Evolutionary conservation across 371 early-diverging fungal species (phyloP).

Genomic region (Mortierella sp.): DNA sequence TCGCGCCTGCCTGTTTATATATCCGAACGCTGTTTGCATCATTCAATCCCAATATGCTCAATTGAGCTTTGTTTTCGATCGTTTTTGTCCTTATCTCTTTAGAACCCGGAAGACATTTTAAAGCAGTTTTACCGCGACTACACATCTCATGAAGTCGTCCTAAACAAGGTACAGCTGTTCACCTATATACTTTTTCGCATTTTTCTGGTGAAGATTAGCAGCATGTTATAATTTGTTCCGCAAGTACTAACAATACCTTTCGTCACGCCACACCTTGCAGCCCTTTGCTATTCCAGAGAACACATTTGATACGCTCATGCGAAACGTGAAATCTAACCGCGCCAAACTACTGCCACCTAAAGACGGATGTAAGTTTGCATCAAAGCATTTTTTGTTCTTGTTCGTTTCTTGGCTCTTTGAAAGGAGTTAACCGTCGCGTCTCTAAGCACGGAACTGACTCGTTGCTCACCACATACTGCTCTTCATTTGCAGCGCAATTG

Average conservation of each 20-base stretch:
- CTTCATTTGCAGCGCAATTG: slow-evolving; percentile 39
- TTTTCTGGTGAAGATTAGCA: background rate
- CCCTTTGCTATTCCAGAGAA: slow-evolving; percentile 37
- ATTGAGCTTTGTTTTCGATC: background rate
- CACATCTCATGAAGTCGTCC: slow-evolving; percentile 23
- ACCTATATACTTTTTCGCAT: background rate
- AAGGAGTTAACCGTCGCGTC: background rate
- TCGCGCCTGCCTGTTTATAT: background rate
- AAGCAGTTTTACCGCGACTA: slow-evolving; percentile 33
- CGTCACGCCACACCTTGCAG: background rate
- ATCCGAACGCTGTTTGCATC: background rate
- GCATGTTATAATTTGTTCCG: background rate
- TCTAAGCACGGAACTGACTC: background rate
- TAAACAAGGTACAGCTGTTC: slow-evolving; percentile 35
- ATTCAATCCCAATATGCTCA: background rate
- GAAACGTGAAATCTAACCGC: slow-evolving; percentile 48
- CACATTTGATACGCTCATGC: slow-evolving; percentile 43
- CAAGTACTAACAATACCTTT: background rate
- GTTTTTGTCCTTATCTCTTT: background rate
- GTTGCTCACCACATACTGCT: background rate
- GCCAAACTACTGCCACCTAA: slow-evolving; percentile 54
- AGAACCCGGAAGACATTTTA: slow-evolving; percentile 42
- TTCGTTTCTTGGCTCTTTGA: background rate
- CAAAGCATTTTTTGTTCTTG: background rate
- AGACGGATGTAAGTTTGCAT: slow-evolving; percentile 47